Base-by-base conservation (phyloP, 164 flowering plant genomes). In the Liquidambar formosana region DNA sequence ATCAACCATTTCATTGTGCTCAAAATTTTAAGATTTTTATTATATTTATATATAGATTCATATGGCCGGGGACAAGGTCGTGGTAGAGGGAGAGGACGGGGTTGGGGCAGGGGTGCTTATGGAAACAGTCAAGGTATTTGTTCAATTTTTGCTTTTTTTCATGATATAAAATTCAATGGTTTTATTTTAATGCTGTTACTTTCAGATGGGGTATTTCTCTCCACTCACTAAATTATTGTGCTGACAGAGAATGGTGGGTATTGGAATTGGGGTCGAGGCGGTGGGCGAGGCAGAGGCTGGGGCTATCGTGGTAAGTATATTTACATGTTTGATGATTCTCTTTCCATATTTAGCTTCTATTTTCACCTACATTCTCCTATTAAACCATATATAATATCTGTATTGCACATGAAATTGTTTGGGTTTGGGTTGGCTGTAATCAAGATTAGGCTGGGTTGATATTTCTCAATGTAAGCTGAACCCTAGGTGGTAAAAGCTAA, bases 11-110 rank as follows among this genome's bases (percentile, higher is more conserved):
- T 45, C 27, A 11, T 10, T 51, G 21, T 18, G 46, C 64, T 16
- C 41, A 33, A 33, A 33, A 33, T 18, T 23, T 43, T 63, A 49
- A 76, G 19, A 28, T 64, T 44, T 71, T 65, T 63, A 19, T 18
- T 52, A 0, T 23, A 16, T 57, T 44, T 71, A 63, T 65, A 51
- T 75, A 26, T 68, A 88, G 98, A 91, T 68, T 82, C 87, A 21
- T 77, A 82, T 82, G 90, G 83, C 61, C 81, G 84, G 49, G 91
- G 91, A 15, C 80, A 88, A 28, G 94, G 91, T 38, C 90, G 91
- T 69, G 92, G 90, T 41, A 76, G 92, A 74, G 91, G 88, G 41
- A 76, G 89, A 71, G 87, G 92, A 49, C 70, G 86, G 22, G 79
- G 88, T 51, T 79, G 88, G 83, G 81, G 86, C 58, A 78, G 96